Conservation (phyloP, 1,284 basidiomycete genomes). For the Heterobasidion occidentale region DNA sequence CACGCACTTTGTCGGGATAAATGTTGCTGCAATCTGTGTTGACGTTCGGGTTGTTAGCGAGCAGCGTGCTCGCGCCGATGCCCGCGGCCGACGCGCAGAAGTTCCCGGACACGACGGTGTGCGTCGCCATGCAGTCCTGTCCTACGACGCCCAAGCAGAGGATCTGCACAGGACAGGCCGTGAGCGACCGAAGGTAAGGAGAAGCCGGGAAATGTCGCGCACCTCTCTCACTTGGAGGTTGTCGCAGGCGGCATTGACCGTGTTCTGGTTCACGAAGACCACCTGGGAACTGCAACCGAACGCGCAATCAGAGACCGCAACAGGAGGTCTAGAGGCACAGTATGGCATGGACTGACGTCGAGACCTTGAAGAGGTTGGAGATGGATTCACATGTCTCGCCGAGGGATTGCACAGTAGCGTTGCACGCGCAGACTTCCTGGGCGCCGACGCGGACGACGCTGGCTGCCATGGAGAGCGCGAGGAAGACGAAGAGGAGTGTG, state of each 20-base stretch:
- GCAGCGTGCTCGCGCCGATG: slow-evolving; percentile 31
- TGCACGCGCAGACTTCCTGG: not conserved
- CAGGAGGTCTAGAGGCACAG: slow-evolving; percentile 5
- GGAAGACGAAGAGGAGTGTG: not conserved
- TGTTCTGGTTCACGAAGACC: slow-evolving; percentile 40
- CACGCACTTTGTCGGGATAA: slow-evolving; percentile 31
- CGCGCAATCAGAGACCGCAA: not conserved
- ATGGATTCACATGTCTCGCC: not conserved
- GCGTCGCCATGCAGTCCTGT: slow-evolving; percentile 15
- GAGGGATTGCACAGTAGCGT: not conserved
- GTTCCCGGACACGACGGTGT: slow-evolving; percentile 37
- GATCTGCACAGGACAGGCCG: slow-evolving; percentile 4
- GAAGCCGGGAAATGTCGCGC: not conserved
- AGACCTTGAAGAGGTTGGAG: not conserved
- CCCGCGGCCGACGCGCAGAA: slow-evolving; percentile 28
- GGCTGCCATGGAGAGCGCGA: not conserved
- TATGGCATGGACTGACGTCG: slow-evolving; percentile 24
- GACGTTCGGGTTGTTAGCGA: slow-evolving; percentile 49
- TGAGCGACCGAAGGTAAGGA: not conserved
- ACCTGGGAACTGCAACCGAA: slow-evolving; percentile 45
- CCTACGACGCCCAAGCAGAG: slow-evolving; percentile 36
- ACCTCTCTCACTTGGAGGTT: slow-evolving; percentile 41
- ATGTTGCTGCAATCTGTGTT: slow-evolving; percentile 39
- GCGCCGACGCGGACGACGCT: not conserved
- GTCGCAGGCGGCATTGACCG: slow-evolving; percentile 41